Evolutionary conservation across 208 protist genomes (phyloP).

Genomic region (Leptomonas pyrrhocoris): DNA sequence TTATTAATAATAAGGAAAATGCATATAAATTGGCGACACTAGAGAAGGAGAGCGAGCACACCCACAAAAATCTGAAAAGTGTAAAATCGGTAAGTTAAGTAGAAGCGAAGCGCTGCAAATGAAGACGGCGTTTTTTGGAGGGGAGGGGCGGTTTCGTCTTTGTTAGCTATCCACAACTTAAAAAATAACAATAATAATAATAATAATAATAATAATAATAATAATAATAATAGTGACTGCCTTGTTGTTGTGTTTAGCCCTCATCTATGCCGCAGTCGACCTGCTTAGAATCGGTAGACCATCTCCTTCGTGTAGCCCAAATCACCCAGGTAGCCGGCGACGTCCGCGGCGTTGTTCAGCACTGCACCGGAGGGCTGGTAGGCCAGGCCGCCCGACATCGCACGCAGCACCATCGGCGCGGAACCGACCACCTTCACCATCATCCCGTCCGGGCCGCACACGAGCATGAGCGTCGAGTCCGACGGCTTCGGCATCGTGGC

Average conservation of each 20-base stretch:
- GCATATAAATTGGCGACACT: not conserved
- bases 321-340: slow-evolving; percentile 68
- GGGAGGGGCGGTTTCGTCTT: no score
- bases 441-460: slow-evolving; percentile 90
- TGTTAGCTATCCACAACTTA: no score
- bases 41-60: not conserved
- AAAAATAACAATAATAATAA: no score
- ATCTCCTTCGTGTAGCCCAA: slow-evolving; percentile 83
- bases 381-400: slow-evolving; percentile 73
- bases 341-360: slow-evolving; percentile 81
- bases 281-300: slow-evolving; percentile 83
- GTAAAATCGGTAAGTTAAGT: not conserved
- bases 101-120: slow-evolving; percentile 6
- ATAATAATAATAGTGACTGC: no score
- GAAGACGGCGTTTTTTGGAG: not conserved
- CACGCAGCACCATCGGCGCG: slow-evolving; percentile 53
- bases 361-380: slow-evolving; percentile 80
- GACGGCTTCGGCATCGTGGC: slow-evolving; percentile 79
- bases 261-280: not conserved
- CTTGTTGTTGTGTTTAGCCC: not conserved
- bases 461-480: slow-evolving; percentile 73
- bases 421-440: slow-evolving; percentile 78
- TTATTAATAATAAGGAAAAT: not conserved
- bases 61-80: not conserved
- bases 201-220: no score